phyloP scores from a whole-genome alignment of 192 early-diverging fungal genomes.

The Funneliformis geosporum region DNA sequence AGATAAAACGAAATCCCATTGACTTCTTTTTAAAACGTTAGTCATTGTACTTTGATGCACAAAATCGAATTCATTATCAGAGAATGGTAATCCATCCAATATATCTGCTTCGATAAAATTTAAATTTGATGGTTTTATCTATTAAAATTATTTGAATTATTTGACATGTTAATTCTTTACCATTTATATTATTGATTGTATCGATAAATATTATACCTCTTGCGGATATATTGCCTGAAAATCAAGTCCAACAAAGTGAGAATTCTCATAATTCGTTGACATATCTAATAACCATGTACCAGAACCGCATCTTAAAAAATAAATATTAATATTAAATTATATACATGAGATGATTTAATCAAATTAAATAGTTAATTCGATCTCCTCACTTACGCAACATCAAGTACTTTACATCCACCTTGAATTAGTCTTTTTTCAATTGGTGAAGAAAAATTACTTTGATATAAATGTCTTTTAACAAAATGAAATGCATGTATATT shows the following conservation, averaged over 20 bases:
- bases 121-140: background rate
- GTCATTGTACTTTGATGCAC: background rate
- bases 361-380: background rate
- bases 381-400: background rate
- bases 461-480: background rate
- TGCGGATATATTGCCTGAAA: background rate
- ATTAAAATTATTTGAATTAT: background rate
- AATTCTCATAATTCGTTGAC: background rate
- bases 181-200: too few relatives aligned
- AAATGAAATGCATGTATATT: background rate
- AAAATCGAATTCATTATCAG: background rate
- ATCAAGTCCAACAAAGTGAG: background rate
- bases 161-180: too few relatives aligned
- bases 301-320: background rate
- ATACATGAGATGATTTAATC: too few relatives aligned
- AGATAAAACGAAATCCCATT: background rate
- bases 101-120: background rate
- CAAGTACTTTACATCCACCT: background rate
- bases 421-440: background rate
- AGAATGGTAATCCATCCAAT: background rate
- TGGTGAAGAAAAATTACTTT: background rate
- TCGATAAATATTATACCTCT: background rate
- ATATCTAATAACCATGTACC: background rate
- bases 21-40: background rate
- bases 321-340: background rate